These are phyloP conservation scores for Rhizopogon vinicolor DNA, from an alignment of 768 basidiomycete genomes.

Conservation along the genomic window DNA sequence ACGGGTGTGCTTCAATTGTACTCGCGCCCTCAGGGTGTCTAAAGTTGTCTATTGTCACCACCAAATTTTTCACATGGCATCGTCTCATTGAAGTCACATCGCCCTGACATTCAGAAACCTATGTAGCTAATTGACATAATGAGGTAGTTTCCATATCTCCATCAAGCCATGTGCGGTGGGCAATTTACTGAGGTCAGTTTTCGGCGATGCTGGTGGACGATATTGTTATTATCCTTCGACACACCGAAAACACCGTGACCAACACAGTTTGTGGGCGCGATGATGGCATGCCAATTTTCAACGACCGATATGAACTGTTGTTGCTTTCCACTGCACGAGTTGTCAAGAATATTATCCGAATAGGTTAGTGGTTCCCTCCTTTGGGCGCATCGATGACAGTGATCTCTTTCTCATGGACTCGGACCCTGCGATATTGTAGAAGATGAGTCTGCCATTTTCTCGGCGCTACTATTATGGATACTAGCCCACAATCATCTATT, in stretches of 20 bases:
- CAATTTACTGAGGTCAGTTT: not conserved
- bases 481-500: not conserved
- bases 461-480: not conserved
- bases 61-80: not conserved
- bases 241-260: not conserved
- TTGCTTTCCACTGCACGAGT: not conserved
- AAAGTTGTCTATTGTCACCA: not conserved
- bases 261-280: not conserved
- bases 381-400: not conserved
- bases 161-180: not conserved
- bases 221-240: not conserved
- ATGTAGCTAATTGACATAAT: not conserved
- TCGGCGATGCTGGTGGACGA: not conserved
- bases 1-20: not conserved
- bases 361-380: not conserved
- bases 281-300: not conserved
- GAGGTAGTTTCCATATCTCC: not conserved
- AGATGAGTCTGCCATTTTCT: not conserved
- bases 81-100: not conserved
- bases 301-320: slow-evolving; percentile 1
- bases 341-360: not conserved
- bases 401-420: not conserved
- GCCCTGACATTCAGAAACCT: not conserved
- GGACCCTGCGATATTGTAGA: not conserved
- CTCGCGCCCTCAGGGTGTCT: not conserved